Conservation (phyloP, 1,139 yeast species). For the Pichia norvegensis region DNA sequence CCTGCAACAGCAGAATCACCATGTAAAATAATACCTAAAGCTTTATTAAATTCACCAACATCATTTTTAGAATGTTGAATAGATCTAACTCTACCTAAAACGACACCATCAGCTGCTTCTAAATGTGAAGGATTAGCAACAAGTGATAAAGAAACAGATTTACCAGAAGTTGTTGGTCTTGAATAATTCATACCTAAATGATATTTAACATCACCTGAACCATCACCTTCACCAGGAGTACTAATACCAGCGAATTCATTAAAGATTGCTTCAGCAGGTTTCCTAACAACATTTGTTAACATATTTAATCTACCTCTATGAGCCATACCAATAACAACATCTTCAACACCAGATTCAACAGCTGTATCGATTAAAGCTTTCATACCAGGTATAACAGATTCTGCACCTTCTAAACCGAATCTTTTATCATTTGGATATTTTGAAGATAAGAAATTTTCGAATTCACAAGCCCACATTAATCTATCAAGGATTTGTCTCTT, state of each 20-base stretch:
- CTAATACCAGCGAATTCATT: constrained; percentile 92
- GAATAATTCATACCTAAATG: constrained; percentile 99
- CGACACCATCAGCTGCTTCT: constrained; percentile 99
- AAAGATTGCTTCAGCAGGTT: constrained; percentile 96
- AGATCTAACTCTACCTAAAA: constrained; percentile 95
- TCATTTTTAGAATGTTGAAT: constrained; percentile 88
- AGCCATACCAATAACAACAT: constrained; percentile 97
- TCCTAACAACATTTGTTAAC: constrained; percentile 95
- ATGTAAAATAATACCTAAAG: constrained; percentile 86
- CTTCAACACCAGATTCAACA: constrained; percentile 90
- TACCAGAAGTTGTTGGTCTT: constrained; percentile 98
- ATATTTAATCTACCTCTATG: constrained; percentile 98
- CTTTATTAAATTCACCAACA: constrained; percentile 73
- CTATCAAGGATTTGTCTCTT: constrained; percentile 96
- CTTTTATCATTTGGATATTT: constrained; percentile 98
- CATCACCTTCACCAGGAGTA: constrained; percentile 50
- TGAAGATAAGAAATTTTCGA: constrained; percentile 84
- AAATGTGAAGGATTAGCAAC: constrained; percentile 99
- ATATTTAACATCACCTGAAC: constrained; percentile 98
- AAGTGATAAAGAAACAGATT: constrained; percentile 85
- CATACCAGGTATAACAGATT: constrained; percentile 93
- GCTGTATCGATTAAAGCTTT: constrained; percentile 91
- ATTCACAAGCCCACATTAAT: constrained; percentile 91
- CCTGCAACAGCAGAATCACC: constrained; percentile 99
- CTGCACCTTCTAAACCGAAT: constrained; percentile 98